Evolutionary conservation across 169 alveolate species (phyloP), one percentile per base, ranked within the genome.

Genomic region (Cryptosporidium viatorum): DNA sequence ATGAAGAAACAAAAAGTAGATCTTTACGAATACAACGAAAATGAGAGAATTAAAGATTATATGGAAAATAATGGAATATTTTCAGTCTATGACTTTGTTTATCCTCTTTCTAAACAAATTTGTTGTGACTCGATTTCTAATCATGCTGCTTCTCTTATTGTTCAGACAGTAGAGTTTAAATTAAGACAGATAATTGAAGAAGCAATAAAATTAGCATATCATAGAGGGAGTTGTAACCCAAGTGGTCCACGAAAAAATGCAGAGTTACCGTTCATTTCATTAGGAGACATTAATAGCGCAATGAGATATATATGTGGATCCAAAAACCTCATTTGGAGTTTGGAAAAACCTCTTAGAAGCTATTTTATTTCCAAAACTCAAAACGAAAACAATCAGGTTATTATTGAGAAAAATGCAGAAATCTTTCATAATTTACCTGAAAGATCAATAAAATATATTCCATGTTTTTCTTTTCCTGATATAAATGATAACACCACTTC

Each of bases 41-140:
- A 12, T 37, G 23, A 16, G 0, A n/a, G 23, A n/a, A 37, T 35
- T 35, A 12, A 21, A 31, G 89, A 67, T 16, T 26, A 16, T 23
- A 9, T 50, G 43, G 18, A 41, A 18, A 35, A 26, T 8, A 9
- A 7, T 10, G 50, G 62, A 37, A 43, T 50, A 43, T 65, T 80
- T 12, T 80, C 89, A 26, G 70, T 73, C 21, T 80, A 60, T 60
- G 89, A 80, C 45, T 80, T 80, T 60, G 89, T 80, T 23, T 80
- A 62, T 39, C 89, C 89, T 29, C 14, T 80, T 41, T 80, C 80
- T 43, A 80, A 62, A 39, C 89, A 80, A 62, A 12, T 80, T 41
- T 80, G 89, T n/a, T 62, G 80, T 80, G 89, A 80, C 45, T 41
- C 48, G 14, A 65, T 80, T 37, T 62, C 89, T 26, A 80, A 26